Base-by-base conservation (phyloP, 768 basidiomycete species). In the Scleroderma citrinum region DNA sequence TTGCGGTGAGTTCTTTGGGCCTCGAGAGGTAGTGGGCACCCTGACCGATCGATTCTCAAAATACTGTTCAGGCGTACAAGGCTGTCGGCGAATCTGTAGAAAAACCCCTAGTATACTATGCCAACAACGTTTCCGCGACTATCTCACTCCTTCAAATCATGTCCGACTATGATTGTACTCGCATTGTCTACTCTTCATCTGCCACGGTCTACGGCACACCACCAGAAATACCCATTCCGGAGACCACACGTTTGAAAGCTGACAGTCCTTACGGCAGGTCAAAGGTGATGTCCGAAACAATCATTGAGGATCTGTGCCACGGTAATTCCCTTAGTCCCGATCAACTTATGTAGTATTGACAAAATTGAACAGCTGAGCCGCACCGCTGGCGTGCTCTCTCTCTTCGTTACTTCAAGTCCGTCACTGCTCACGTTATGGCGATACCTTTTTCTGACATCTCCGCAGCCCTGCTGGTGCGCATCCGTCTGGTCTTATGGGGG, bases 141-240 rank as follows among this genome's bases (percentile, higher is more conserved):
- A 69, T 96, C 49, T 83, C 77, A 44, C 82, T 98, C 19, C 74
- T 96, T 55, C 85, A 93, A 72, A 74, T 80, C 56, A 95, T 95
- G 93, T 71, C 74, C 36, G 87, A 87, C 46, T 91, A 82, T 68
- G 83, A 85, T 54, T 91, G 89, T 71, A 76, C 78, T 46, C 81
- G 91, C 51, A 72, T 99, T 50, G 95, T 99, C 46, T 99, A 97
- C 73, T 98, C 96, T 1, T 97, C 94, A 11, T 95, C 92, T 20
- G 96, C 96, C 6, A 98, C 96, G 16, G 96, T 99, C 21, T 99
- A 99, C 63, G 96, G 96, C 47, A 93, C 83, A 3, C 96, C 96
- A 10, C 85, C 90, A 19, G 73, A 71, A 44, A 88, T 98, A 39
- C 96, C 96, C 46, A 98, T 98, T 56, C 91, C 93, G 14, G 96